A percentile compares a stretch with the other conserved stretches of the same genome.
Evolutionary conservation across 2,329 filamentous ascomycete genomes (phyloP).

Genomic region (Scopulariopsis brevicaulis): DNA sequence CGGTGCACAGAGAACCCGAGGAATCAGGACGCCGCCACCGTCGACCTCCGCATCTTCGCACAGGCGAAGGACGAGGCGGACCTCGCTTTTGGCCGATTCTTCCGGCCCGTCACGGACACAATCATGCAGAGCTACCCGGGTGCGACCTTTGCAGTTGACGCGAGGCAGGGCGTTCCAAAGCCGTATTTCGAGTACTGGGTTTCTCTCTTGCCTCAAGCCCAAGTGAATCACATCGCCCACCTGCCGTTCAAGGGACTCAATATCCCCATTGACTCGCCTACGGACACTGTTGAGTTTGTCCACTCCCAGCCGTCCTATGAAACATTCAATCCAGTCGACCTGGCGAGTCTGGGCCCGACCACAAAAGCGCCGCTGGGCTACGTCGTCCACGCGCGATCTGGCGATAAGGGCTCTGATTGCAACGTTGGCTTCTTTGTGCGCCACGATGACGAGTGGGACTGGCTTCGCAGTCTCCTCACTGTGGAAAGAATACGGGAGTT

Average conservation of each 20-base stretch:
- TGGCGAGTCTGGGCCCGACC: conserved; percentile 14
- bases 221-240: conserved; percentile 11
- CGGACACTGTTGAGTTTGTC: conserved; percentile 12
- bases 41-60: conserved; percentile 31
- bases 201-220: conserved; percentile 12
- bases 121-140: conserved; percentile 31
- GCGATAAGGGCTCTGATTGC: conserved; percentile 29
- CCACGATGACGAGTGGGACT: conserved; percentile 29
- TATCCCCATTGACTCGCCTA: conserved; percentile 11
- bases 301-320: conserved; percentile 14
- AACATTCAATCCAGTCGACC: conserved; percentile 13
- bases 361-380: conserved; percentile 16
- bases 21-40: conserved; percentile 34
- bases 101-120: conserved; percentile 23
- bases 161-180: conserved; percentile 20
- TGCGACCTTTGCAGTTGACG: conserved; percentile 24
- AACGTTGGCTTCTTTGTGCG: conserved; percentile 35
- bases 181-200: conserved; percentile 13
- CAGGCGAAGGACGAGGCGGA: conserved; percentile 28
- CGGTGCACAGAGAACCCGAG: conserved; percentile 22
- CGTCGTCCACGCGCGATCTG: conserved; percentile 18
- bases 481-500: conserved; percentile 22
- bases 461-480: conserved; percentile 29
- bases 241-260: conserved; percentile 11
- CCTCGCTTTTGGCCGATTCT: conserved; percentile 22